phyloP scores from a whole-genome alignment of 75 land plant species.

The Sequoia sempervirens region DNA sequence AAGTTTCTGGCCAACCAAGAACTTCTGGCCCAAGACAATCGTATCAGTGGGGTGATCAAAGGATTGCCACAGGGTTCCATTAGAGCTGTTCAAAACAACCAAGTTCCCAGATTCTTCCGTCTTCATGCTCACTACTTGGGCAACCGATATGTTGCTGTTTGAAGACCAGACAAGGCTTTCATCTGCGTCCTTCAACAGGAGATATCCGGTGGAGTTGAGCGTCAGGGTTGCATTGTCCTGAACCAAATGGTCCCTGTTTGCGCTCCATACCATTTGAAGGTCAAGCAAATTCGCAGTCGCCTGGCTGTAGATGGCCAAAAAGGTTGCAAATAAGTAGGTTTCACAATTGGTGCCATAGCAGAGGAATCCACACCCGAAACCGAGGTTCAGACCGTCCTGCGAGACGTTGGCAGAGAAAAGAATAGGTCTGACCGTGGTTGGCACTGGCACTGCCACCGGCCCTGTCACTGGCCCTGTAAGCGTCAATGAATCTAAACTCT shows the following conservation, averaged over 20 bases:
- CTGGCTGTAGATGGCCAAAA: not conserved
- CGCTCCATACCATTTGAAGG: not conserved
- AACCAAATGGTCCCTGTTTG: not conserved
- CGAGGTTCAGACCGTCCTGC: not conserved
- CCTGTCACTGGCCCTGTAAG: not conserved
- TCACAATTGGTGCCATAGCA: not conserved
- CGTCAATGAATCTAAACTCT: not conserved
- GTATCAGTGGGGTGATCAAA: slow-evolving; percentile 1
- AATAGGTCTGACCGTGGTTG: not conserved
- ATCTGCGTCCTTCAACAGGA: slow-evolving; percentile 17
- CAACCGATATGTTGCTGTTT: slow-evolving; percentile 1
- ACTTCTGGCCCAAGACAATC: not conserved
- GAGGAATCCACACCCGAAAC: not conserved
- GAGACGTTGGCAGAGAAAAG: not conserved
- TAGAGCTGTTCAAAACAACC: slow-evolving; percentile 18
- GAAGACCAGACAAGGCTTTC: slow-evolving; percentile 40
- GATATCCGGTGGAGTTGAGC: slow-evolving; percentile 19
- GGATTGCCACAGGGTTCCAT: slow-evolving; percentile 34
- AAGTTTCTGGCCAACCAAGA: slow-evolving; percentile 14
- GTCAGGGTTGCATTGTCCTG: slow-evolving; percentile 3
- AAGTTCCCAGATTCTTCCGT: slow-evolving; percentile 28
- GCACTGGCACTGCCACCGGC: not conserved
- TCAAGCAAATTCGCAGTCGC: not conserved
- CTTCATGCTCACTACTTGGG: slow-evolving; percentile 7
- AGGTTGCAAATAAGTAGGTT: not conserved